phyloP scores from a whole-genome alignment of 371 early-diverging fungal species.

The Zychaea mexicana region DNA sequence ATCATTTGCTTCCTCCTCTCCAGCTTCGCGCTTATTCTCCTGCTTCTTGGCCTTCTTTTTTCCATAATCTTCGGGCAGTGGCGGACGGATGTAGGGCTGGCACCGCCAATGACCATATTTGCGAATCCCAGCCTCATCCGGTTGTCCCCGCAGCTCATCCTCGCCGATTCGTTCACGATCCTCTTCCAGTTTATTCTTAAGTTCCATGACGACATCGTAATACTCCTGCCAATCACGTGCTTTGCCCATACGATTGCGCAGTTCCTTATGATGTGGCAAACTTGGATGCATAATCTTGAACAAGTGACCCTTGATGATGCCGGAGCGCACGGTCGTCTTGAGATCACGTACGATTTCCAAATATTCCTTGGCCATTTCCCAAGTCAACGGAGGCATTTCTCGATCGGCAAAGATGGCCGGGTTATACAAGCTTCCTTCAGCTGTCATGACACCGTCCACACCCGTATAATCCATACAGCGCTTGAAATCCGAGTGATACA shows the following conservation, averaged over 20 bases:
- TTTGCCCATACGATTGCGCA: conserved; percentile 72
- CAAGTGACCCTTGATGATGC: conserved; percentile 83
- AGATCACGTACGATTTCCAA: conserved; percentile 71
- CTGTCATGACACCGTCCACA: conserved; percentile 96
- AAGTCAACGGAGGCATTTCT: conserved; percentile 58
- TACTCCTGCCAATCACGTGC: conserved; percentile 68
- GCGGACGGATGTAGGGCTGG: conserved; percentile 74
- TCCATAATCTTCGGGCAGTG: conserved; percentile 34
- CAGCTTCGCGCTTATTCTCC: conserved; percentile 14
- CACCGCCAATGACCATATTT: conserved; percentile 74
- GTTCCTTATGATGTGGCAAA: conserved; percentile 77
- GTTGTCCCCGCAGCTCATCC: conserved; percentile 31
- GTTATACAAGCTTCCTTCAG: conserved; percentile 92
- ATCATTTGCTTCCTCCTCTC: conserved; percentile 5
- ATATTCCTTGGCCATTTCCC: conserved; percentile 87
- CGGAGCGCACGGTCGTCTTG: conserved; percentile 48
- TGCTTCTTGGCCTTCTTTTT: conserved; percentile 20
- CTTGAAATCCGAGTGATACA: conserved; percentile 88
- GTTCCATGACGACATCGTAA: conserved; percentile 47
- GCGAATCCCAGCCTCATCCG: conserved; percentile 66
- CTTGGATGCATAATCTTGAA: conserved; percentile 93
- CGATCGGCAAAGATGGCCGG: conserved; percentile 81
- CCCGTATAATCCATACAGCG: conserved; percentile 90
- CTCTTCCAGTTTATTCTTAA: conserved; percentile 62
- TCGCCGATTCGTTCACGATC: conserved; percentile 44